Evolutionary conservation across 192 early-diverging fungal genomes (phyloP).

Genomic region (Anaeromyces robustus): DNA sequence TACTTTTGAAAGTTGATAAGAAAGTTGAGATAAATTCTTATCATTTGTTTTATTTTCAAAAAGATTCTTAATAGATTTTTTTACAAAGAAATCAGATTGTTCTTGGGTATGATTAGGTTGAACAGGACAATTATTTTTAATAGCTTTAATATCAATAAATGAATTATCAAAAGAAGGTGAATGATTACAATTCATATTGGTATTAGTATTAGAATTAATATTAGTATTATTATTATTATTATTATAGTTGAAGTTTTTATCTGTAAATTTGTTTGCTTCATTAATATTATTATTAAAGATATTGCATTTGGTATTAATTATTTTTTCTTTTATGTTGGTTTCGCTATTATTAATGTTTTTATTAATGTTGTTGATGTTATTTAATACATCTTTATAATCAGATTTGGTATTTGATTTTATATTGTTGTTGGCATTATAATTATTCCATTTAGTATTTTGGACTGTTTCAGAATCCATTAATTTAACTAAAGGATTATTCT

Average conservation of each 20-base stretch:
- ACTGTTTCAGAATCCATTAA: background rate
- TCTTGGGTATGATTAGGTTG: background rate
- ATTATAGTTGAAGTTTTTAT: too few relatives aligned
- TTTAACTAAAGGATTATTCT: background rate
- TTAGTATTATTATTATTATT: too few relatives aligned
- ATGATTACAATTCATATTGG: too few relatives aligned
- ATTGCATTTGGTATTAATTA: too few relatives aligned
- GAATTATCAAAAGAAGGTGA: background rate
- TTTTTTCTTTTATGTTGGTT: too few relatives aligned
- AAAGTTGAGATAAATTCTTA: background rate
- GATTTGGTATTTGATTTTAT: background rate
- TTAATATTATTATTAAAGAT: too few relatives aligned
- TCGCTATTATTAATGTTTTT: background rate
- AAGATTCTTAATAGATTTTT: background rate
- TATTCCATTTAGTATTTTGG: background rate
- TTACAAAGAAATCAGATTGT: background rate
- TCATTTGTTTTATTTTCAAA: background rate
- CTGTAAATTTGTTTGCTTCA: too few relatives aligned
- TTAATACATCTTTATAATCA: background rate
- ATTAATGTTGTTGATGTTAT: background rate
- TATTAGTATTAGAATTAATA: too few relatives aligned
- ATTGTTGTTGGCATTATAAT: background rate
- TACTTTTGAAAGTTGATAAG: background rate
- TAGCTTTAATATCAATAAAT: background rate
- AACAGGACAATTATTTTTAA: background rate